Evolutionary conservation across 2,329 filamentous ascomycete species (phyloP), one percentile per base, ranked within the genome.

Genomic region (Xylariaceae sp.): DNA sequence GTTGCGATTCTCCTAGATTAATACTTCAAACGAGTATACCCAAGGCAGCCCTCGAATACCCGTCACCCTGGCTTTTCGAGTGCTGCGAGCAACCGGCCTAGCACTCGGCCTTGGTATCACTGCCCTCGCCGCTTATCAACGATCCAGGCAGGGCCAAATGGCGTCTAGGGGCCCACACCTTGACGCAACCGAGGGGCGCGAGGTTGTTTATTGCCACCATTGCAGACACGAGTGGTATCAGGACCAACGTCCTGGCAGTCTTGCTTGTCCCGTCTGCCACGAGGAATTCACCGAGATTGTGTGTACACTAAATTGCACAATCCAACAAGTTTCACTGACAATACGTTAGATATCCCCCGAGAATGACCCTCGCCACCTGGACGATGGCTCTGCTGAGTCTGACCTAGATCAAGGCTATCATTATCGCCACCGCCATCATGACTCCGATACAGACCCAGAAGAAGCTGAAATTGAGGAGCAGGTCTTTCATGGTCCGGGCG

Each of bases 211-310:
- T 72, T 99, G 94, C 73, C 91, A 97, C 73, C 75, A 81, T 55
- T 97, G 94, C 75, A 71, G 81, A 46, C 75, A 88, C 59, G 88
- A 96, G 70, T 97, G 92, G 91, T 90, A 88, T 66, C 79, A 84
- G 55, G 83, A 90, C 55, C 81, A 88, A 59, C 78, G 81, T 60
- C 86, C 75, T 6, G 32, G 36, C 45, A 54, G 81, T 21, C 74
- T 96, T 58, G 76, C 75, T 13, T 99, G 94, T 68, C 91, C 92
- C 13, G 72, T 76, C n/a, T 99, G 94, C 69, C 70, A 80, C 3
- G 85, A 85, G 30, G 91, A 96, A 16, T 86, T 91, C 61, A 91
- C 85, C 13, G 92, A 99, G 75, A 91, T 97, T 64, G 92, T 96
- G 77, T 67, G 87, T 78, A 18, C 10, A 29, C 20, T 32, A 33